A percentile compares a stretch with the other conserved stretches of the same genome.
These are phyloP conservation scores for Acanthochlamys bracteata DNA, from an alignment of 106 monocot genomes.

Conservation along the genomic window DNA sequence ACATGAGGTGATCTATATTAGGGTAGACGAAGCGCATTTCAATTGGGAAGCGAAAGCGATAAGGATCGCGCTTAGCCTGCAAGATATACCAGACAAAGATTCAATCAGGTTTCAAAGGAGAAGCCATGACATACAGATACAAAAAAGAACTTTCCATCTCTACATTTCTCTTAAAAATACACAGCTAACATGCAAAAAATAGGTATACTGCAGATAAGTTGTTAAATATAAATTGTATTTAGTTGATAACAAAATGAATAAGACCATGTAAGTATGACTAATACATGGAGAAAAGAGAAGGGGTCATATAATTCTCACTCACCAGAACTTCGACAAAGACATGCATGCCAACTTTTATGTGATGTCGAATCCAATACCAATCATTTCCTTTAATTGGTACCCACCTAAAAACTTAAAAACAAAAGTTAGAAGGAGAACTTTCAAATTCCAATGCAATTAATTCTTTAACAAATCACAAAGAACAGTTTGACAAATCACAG, in stretches of 20 bases:
- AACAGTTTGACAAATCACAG: background rate
- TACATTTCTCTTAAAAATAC: too few relatives aligned
- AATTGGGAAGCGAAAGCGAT: constrained; percentile 87
- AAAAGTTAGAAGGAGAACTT: too few relatives aligned
- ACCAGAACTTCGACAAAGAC: constrained; percentile 90
- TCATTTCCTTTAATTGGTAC: constrained; percentile 99
- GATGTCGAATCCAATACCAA: constrained; percentile 98
- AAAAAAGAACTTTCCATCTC: too few relatives aligned
- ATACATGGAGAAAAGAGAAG: background rate
- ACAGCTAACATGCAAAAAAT: too few relatives aligned
- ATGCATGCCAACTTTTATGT: constrained; percentile 92
- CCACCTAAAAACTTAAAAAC: constrained; percentile 51
- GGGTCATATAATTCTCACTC: constrained; percentile 22
- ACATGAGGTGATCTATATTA: constrained; percentile 98
- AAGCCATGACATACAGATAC: background rate
- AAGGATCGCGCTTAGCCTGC: constrained; percentile 97
- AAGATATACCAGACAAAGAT: constrained; percentile 6
- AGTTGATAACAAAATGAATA: background rate
- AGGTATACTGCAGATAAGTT: background rate
- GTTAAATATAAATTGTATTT: background rate
- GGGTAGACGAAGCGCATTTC: constrained; percentile 93
- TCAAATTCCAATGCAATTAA: too few relatives aligned
- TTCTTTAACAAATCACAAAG: background rate
- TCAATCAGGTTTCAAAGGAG: background rate
- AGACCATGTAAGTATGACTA: background rate